Percentiles rank a stretch among this genome's conserved stretches.
Evolutionary conservation across 495 filamentous ascomycete genomes (phyloP).

Genomic region (Penicillium lividum): DNA sequence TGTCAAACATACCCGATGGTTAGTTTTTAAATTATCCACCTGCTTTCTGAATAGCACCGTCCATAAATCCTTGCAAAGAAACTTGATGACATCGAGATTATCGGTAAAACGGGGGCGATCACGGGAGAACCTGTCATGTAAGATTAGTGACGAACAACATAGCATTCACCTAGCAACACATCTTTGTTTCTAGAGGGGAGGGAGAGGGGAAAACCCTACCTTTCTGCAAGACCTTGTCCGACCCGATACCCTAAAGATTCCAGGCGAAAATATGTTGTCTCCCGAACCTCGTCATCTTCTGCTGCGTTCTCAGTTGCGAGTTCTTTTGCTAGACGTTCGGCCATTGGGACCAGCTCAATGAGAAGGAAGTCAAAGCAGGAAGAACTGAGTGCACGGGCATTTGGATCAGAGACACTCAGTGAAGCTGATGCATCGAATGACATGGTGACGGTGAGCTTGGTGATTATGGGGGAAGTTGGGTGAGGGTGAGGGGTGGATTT

Average conservation of each 20-base stretch:
- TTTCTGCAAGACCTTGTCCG: constrained; percentile 87
- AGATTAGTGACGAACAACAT: neutral
- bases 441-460: constrained; percentile 48
- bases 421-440: constrained; percentile 73
- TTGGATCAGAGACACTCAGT: constrained; percentile 73
- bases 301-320: constrained; percentile 37
- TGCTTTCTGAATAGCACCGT: constrained; percentile 92
- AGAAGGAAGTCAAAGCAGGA: constrained; percentile 90
- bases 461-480: neutral
- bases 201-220: constrained; percentile 49
- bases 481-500: neutral
- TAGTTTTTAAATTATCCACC: constrained; percentile 97
- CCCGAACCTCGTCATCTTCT: constrained; percentile 78
- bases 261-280: constrained; percentile 81
- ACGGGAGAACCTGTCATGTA: constrained; percentile 69
- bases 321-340: constrained; percentile 67
- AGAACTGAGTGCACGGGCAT: constrained; percentile 72
- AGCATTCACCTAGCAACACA: no score
- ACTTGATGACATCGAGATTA: constrained; percentile 91
- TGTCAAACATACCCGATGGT: constrained; percentile 69
- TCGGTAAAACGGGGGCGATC: constrained; percentile 85
- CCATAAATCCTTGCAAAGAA: constrained; percentile 98
- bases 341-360: constrained; percentile 95
- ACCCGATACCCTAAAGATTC: constrained; percentile 88
- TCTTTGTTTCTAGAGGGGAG: no score